Percentiles rank a stretch among this genome's conserved stretches.
phyloP scores from a whole-genome alignment of 495 filamentous ascomycete genomes.

The Penicillium subrubescens region DNA sequence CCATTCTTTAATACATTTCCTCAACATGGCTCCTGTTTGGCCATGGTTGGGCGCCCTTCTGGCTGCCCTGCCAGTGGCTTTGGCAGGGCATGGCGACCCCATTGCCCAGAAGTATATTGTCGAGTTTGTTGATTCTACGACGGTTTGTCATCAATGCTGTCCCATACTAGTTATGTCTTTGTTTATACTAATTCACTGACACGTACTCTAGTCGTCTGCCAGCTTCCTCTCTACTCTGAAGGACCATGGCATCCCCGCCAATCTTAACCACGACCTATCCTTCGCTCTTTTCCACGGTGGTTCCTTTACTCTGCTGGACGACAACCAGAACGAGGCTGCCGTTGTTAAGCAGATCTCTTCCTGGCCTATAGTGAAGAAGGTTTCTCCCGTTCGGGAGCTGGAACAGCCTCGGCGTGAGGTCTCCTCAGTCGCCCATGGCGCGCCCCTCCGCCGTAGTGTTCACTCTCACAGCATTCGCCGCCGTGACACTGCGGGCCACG shows the following conservation, averaged over 20 bases:
- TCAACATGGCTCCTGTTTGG: background rate
- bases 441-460: background rate
- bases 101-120: constrained; percentile 23
- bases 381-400: background rate
- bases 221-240: background rate
- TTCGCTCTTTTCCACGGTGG: constrained; percentile 1
- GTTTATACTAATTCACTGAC: background rate
- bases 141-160: background rate
- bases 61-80: constrained; percentile 14
- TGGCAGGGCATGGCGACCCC: constrained; percentile 21
- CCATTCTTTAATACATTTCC: background rate
- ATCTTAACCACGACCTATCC: background rate
- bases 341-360: background rate
- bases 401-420: background rate
- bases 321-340: background rate
- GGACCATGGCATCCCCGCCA: background rate
- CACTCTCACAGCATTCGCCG: constrained; percentile 1
- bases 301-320: background rate
- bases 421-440: background rate
- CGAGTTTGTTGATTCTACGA: constrained; percentile 20
- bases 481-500: constrained; percentile 4
- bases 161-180: background rate
- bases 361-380: background rate
- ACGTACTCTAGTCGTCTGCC: background rate
- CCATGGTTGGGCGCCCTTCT: background rate